phyloP scores from a whole-genome alignment of 176 grass and related monocot species.

The Carex parvula region DNA sequence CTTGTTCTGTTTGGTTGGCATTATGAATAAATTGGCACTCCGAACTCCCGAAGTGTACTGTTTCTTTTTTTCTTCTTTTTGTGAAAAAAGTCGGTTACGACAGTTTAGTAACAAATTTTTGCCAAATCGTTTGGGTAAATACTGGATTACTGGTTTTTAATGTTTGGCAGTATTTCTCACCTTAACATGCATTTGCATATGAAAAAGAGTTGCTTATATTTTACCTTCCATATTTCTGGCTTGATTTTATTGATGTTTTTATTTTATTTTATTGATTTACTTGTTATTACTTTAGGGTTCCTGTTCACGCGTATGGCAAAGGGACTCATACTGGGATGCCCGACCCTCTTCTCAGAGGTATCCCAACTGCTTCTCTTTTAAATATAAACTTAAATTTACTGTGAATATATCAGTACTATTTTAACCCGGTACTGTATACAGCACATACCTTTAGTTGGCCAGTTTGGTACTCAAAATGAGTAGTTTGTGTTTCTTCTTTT shows the following conservation, averaged over 20 bases:
- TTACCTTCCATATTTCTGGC: not conserved
- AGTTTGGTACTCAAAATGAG: not conserved
- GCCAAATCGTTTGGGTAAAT: not conserved
- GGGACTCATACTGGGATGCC: conserved; percentile 69
- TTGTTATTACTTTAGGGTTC: conserved; percentile 52
- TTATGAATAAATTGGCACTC: conserved; percentile 12
- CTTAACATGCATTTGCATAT: not conserved
- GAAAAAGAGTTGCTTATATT: not conserved
- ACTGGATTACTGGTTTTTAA: not conserved
- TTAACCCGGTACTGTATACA: not conserved
- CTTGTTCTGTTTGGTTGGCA: conserved; percentile 8
- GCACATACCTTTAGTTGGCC: not conserved
- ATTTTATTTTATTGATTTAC: not conserved
- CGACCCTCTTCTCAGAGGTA: conserved; percentile 77
- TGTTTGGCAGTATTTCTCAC: not conserved
- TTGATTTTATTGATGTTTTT: not conserved
- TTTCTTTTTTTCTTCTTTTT: not conserved
- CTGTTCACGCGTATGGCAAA: conserved; percentile 86
- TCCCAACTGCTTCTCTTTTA: conserved; percentile 17
- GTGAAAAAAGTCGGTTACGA: not conserved
- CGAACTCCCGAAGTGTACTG: not conserved
- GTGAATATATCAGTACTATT: not conserved
- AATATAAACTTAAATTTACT: not conserved
- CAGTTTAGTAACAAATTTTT: not conserved
- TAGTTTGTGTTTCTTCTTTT: not conserved